These are phyloP conservation scores for Trichoderma reesei DNA, from an alignment of 495 filamentous ascomycete species.

Conservation along the genomic window DNA sequence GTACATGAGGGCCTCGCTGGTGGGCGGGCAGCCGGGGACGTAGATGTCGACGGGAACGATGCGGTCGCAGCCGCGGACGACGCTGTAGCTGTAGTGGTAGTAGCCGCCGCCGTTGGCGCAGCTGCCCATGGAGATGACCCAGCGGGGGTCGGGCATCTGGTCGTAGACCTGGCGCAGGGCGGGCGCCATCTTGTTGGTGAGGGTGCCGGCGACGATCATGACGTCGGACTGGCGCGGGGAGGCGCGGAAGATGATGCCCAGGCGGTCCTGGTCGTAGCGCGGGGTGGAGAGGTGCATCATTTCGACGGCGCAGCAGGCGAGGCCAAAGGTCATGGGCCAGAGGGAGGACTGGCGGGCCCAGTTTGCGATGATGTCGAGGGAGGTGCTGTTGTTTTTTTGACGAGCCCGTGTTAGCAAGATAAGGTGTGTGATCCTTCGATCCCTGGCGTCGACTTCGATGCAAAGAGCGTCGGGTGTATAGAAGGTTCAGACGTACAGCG, in stretches of 20 bases:
- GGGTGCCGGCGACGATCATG: slow-evolving; percentile 93
- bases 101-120: slow-evolving; percentile 92
- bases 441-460: too few species aligned
- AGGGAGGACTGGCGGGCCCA: slow-evolving; percentile 90
- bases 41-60: slow-evolving; percentile 91
- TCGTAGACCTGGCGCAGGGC: slow-evolving; percentile 93
- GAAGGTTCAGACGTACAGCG: slow-evolving; percentile 73
- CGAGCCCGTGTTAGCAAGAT: not conserved
- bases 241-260: slow-evolving; percentile 95
- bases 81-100: slow-evolving; percentile 89
- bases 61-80: slow-evolving; percentile 77
- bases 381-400: slow-evolving; percentile 64
- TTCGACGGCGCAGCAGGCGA: slow-evolving; percentile 92
- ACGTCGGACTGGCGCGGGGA: slow-evolving; percentile 93
- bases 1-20: slow-evolving; percentile 79
- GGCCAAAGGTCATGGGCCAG: slow-evolving; percentile 97
- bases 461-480: too few species aligned
- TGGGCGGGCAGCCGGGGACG: slow-evolving; percentile 87
- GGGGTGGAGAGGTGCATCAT: slow-evolving; percentile 98
- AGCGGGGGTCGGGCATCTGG: slow-evolving; percentile 92
- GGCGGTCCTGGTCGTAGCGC: slow-evolving; percentile 89
- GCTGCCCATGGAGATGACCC: slow-evolving; percentile 86
- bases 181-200: slow-evolving; percentile 98
- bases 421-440: not conserved
- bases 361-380: slow-evolving; percentile 84